Evolutionary conservation across 805 yeast genomes (phyloP).

Genomic region (Kazachstania taianensis): DNA sequence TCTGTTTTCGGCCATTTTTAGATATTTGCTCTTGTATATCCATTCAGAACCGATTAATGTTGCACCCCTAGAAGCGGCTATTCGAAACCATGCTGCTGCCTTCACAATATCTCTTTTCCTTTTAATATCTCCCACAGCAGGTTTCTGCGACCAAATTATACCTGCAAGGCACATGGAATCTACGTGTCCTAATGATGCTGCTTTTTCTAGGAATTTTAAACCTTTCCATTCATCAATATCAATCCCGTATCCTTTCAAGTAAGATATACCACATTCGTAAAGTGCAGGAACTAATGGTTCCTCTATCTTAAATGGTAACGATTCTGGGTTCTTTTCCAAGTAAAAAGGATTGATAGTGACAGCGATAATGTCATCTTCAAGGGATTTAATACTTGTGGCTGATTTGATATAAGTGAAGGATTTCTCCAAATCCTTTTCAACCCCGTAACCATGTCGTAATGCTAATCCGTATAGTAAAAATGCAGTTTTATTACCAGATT

Average conservation of each 20-base stretch:
- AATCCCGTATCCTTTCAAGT: constrained; percentile 47
- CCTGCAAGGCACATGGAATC: constrained; percentile 68
- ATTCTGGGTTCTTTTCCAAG: constrained; percentile 15
- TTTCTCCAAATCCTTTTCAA: constrained; percentile 41
- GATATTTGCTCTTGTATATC: constrained; percentile 65
- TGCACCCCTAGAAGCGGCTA: constrained; percentile 53
- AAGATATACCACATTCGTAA: constrained; percentile 52
- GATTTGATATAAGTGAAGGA: constrained; percentile 52
- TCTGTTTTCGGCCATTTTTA: constrained; percentile 15
- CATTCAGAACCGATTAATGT: constrained; percentile 59
- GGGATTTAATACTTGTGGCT: constrained; percentile 35
- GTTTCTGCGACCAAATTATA: constrained; percentile 49
- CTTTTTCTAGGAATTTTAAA: constrained; percentile 47
- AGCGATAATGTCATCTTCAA: constrained; percentile 16
- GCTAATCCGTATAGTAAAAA: constrained; percentile 63
- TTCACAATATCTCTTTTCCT: constrained; percentile 47
- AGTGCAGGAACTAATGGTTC: constrained; percentile 41
- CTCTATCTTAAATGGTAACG: constrained; percentile 30
- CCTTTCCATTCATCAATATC: constrained; percentile 45
- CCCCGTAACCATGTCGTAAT: constrained; percentile 59
- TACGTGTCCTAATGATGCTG: constrained; percentile 56
- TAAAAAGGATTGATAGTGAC: constrained; percentile 29
- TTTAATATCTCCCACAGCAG: constrained; percentile 29
- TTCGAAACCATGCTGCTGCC: constrained; percentile 64
- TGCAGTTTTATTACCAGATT: constrained; percentile 52